These are phyloP conservation scores for Stemphylium vesicarium DNA, from an alignment of 2,329 filamentous ascomycete species.

Conservation along the genomic window DNA sequence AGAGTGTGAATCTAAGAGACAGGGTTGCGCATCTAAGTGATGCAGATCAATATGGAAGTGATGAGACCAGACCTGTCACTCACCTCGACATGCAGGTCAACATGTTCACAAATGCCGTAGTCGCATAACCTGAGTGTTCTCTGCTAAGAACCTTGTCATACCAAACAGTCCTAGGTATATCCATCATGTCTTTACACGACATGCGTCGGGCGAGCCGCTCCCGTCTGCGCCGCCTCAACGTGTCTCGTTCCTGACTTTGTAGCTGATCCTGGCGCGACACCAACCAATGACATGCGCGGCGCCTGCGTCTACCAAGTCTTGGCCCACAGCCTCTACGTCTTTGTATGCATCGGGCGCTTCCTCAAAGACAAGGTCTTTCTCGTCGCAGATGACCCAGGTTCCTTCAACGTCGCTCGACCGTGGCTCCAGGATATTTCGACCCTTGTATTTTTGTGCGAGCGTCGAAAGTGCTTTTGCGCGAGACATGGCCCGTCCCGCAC, in stretches of 20 bases:
- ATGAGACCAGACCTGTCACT: neutral
- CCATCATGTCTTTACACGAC: neutral
- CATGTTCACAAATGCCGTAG: no score
- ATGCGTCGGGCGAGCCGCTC: neutral
- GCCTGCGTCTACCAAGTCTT: constrained; percentile 44
- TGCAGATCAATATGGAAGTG: neutral
- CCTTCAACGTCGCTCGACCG: constrained; percentile 28
- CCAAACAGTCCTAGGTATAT: no score
- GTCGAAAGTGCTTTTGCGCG: constrained; percentile 43
- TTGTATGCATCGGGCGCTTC: constrained; percentile 50
- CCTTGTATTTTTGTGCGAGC: constrained; percentile 43
- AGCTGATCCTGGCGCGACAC: constrained; percentile 45
- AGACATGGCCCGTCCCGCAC: constrained; percentile 49
- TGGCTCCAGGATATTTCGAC: constrained; percentile 37
- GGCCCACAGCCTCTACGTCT: constrained; percentile 46
- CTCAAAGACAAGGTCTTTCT: constrained; percentile 49
- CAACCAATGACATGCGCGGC: constrained; percentile 42
- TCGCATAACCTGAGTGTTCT: no score
- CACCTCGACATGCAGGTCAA: neutral
- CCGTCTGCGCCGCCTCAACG: constrained; percentile 8
- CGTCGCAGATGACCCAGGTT: constrained; percentile 49
- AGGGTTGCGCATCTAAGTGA: constrained; percentile 12
- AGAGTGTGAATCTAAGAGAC: constrained; percentile 1
- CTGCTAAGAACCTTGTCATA: neutral
- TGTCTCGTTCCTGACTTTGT: constrained; percentile 48